Base-by-base conservation (phyloP, 2,329 filamentous ascomycete species). In the Fusarium burgessii region DNA sequence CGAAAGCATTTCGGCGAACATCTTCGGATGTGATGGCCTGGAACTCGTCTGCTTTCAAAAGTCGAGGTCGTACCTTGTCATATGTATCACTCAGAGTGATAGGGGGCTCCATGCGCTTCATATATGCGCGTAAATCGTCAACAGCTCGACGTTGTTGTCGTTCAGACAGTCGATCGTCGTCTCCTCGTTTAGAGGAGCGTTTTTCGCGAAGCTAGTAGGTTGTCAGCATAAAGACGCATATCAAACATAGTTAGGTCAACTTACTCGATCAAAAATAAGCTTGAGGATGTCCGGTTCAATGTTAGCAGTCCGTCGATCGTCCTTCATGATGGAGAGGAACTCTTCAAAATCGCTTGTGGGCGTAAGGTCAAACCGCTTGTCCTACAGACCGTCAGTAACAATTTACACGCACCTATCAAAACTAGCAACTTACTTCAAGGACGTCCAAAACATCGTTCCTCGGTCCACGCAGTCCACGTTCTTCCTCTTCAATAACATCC, bases 401-500 rank as follows among this genome's bases (percentile, higher is more conserved):
- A 46, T 11, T 25, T 41, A 40, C 20, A 8, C 20, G 36, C 11
- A 54, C 35, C 25, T 25, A 43, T 13, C 10, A 46, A 25, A 6
- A n/a, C 18, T 40, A 43, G 20, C 14, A 17, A 84, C 91, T 85
- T 81, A 96, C 93, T 86, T 97, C 93, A 74, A 97, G 87, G 73
- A 96, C 93, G 82, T 97, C 94, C 71, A 96, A 84, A 41, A 97
- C 92, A 77, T 94, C 90, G 78, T 96, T 97, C 67, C 93, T 88
- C 51, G 92, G 91, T 52, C 89, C 91, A 67, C 95, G 91, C 50
- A 98, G 85, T n/a, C 91, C 90, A 62, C 93, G 90, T 78, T 99
- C 95, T 80, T 98, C 94, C 79, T 97, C 94, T 79, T 98, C 96
- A 29, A 98, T 87, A 50, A 95, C 85, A 79, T 99, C 96, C 94